A percentile compares a stretch with the other conserved stretches of the same genome.
Evolutionary conservation across 2,329 filamentous ascomycete species (phyloP).

Genomic region (Xylogone sp.): DNA sequence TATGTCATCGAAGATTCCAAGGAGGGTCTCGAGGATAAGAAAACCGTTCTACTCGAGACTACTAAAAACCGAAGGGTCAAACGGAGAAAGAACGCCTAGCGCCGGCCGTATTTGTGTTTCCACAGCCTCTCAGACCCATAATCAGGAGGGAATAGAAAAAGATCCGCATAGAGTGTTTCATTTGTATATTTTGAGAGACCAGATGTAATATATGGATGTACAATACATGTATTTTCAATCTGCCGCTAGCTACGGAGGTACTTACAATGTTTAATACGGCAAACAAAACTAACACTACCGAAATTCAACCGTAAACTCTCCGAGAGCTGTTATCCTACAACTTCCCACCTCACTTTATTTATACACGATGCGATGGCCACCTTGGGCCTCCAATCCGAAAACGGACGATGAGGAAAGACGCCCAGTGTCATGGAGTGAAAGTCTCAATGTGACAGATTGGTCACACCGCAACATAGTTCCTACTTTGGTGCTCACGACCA

Average conservation of each 20-base stretch:
- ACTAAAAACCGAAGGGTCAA: conserved; percentile 21
- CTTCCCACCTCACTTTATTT: conserved; percentile 5
- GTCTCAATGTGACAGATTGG: conserved; percentile 47
- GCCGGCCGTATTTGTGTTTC: not conserved
- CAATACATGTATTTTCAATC: no score
- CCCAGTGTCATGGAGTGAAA: conserved; percentile 36
- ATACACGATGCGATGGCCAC: conserved; percentile 43
- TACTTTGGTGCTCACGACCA: conserved; percentile 50
- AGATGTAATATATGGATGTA: no score
- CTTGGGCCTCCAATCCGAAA: conserved; percentile 35
- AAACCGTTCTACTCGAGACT: conserved; percentile 15
- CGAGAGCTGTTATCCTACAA: not conserved
- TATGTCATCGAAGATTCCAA: conserved; percentile 14
- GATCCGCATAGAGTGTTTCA: no score
- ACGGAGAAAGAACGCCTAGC: conserved; percentile 12
- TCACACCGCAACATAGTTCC: conserved; percentile 48
- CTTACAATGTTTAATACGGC: no score
- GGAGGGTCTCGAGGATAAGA: conserved; percentile 16
- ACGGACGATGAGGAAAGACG: conserved; percentile 28
- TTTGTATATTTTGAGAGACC: no score
- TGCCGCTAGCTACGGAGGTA: no score
- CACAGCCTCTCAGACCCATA: no score
- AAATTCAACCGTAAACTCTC: not conserved
- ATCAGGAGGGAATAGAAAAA: no score
- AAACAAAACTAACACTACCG: no score